Base-by-base conservation (phyloP, 305 asterid genomes). In the Lippia alba region DNA sequence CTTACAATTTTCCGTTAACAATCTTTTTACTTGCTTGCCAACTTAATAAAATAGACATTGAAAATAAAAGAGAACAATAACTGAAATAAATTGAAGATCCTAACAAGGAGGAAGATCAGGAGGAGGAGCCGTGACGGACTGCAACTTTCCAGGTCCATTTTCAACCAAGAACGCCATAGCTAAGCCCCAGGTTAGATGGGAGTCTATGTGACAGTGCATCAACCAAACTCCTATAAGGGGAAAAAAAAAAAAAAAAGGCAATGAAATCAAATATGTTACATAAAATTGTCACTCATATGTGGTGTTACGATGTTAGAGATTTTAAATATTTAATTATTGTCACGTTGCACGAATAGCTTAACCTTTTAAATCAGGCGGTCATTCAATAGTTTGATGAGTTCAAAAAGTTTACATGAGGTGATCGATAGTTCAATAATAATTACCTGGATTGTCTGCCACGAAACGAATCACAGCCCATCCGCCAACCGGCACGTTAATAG, bases 171-270 rank as follows among this genome's bases (percentile, higher is more conserved):
- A 82, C 17, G 84, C 36, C 80, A 70, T 82, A 1, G 63, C 87
- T 58, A 82, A 67, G 7, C 87, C 87, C 84, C 82, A 84, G 0
- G 83, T 69, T 0, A 81, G 79, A 76, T 84, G 89, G 17, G 89
- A 74, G 69, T 84, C 89, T 74, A 81, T 81, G 82, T 81, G 89
- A 62, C 88, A 84, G 32, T 84, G 89, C 34, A 84, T 50, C 45
- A 84, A 59, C 86, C 89, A 84, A 56, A 81, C 86, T 19, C 88
- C 86, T n/a, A n/a, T n/a, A n/a, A n/a, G n/a, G n/a, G n/a, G n/a
- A n/a, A n/a, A n/a, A n/a, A n/a, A n/a, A n/a, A n/a, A n/a, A 64
- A 5, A 15, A 0, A 17, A 60, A 72, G 30, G 32, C 74, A 68
- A 10, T 18, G 33, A 41, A 64, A 48, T 44, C 44, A 67, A 44